Evolutionary conservation across 2,329 filamentous ascomycete genomes (phyloP).

Genomic region (Phaeosphaeriaceae sp.): DNA sequence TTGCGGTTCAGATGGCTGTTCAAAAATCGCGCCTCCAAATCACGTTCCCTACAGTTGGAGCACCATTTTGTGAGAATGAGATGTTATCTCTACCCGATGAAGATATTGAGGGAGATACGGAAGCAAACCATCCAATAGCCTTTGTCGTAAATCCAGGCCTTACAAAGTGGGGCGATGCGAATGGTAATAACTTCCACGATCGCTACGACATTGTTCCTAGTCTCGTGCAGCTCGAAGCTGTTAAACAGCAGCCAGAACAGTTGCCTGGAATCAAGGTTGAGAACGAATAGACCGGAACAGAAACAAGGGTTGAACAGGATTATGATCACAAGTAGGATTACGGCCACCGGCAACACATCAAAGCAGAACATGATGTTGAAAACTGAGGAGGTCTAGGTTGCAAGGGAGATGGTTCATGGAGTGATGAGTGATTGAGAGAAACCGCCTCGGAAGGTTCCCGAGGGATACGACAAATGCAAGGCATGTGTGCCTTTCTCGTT

Average conservation of each 20-base stretch:
- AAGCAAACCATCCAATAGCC: conserved; percentile 8
- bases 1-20: conserved; percentile 20
- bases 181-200: conserved; percentile 24
- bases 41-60: conserved; percentile 19
- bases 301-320: too few relatives aligned
- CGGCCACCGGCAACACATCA: too few relatives aligned
- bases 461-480: too few relatives aligned
- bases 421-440: too few relatives aligned
- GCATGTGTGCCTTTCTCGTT: too few relatives aligned
- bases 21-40: conserved; percentile 27
- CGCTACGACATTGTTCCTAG: conserved; percentile 19
- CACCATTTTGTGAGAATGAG: neutral
- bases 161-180: conserved; percentile 32
- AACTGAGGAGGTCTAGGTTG: too few relatives aligned
- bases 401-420: too few relatives aligned
- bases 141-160: conserved; percentile 29
- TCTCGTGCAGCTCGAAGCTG: conserved; percentile 6
- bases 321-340: too few relatives aligned
- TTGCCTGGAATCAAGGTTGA: too few relatives aligned
- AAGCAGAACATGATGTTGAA: too few relatives aligned
- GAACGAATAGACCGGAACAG: too few relatives aligned
- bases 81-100: conserved; percentile 9
- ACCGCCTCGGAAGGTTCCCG: too few relatives aligned
- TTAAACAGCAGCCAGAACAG: neutral
- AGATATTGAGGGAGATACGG: conserved; percentile 13